These are phyloP conservation scores for Pyracantha coccinea DNA, from an alignment of 331 rosid genomes.

Conservation along the genomic window DNA sequence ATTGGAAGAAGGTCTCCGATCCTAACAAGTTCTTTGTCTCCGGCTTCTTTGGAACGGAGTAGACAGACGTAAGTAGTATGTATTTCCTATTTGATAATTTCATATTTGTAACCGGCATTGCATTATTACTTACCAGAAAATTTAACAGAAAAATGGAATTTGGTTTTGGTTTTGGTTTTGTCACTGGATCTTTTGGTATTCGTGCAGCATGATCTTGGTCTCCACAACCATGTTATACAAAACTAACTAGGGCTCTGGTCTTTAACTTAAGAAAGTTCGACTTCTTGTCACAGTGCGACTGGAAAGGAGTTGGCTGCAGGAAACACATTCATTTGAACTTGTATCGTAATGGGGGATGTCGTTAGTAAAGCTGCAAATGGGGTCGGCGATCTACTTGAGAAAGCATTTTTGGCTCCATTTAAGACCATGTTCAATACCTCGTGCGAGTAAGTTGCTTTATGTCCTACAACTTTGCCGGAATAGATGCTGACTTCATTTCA, in stretches of 20 bases:
- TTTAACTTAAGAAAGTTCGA: no score
- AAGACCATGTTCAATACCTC: conserved; percentile 27
- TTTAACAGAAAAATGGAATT: no score
- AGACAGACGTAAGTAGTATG: conserved; percentile 47
- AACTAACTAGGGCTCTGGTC: no score
- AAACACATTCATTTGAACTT: not conserved
- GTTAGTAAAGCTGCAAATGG: conserved; percentile 24
- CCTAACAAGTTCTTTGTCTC: conserved; percentile 82
- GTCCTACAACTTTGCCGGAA: no score
- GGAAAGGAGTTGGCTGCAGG: not conserved
- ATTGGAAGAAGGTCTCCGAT: conserved; percentile 71
- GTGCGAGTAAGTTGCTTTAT: conserved; percentile 20
- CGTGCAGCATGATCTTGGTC: no score
- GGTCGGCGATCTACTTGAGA: conserved; percentile 25
- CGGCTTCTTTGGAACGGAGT: conserved; percentile 72
- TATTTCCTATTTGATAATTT: conserved; percentile 14
- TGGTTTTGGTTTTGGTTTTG: no score
- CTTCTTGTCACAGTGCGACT: no score
- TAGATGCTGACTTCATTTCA: no score
- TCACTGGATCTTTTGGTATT: no score
- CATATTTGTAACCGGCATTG: not conserved
- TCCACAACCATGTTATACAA: no score
- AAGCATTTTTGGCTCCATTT: conserved; percentile 24
- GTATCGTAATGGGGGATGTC: conserved; percentile 13
- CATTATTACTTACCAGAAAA: no score